These are phyloP conservation scores for Amanita fuliginea DNA, from an alignment of 768 basidiomycete species.

Conservation along the genomic window DNA sequence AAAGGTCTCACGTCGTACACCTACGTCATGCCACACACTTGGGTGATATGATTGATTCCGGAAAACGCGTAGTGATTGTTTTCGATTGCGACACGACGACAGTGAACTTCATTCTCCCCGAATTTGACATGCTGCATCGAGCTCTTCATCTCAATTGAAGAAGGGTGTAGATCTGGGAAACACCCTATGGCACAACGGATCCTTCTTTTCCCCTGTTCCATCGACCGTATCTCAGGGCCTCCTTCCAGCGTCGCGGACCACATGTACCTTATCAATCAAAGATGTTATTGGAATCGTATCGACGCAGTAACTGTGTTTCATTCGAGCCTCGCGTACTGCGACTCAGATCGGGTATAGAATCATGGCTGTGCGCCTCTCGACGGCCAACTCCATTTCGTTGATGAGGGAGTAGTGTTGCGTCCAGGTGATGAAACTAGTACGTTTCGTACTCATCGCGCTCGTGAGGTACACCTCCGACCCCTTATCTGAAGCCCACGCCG, in stretches of 20 bases:
- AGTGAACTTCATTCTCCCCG: conserved; percentile 43
- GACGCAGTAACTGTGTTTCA: conserved; percentile 24
- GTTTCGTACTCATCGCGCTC: no score
- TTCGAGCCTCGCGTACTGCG: no score
- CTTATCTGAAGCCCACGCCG: no score
- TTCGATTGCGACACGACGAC: conserved; percentile 33
- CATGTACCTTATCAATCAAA: conserved; percentile 46
- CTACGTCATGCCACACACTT: conserved; percentile 43
- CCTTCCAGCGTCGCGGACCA: conserved; percentile 37
- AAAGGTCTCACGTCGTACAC: conserved; percentile 32
- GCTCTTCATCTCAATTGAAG: neutral
- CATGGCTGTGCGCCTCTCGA: no score
- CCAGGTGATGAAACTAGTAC: no score
- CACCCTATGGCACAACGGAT: conserved; percentile 40
- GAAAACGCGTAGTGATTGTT: conserved; percentile 52
- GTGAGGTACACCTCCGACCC: no score
- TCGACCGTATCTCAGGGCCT: conserved; percentile 39
- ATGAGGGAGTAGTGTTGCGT: no score
- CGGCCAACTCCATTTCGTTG: no score
- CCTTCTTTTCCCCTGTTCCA: conserved; percentile 39
- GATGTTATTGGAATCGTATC: conserved; percentile 28
- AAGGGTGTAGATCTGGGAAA: conserved; percentile 40
- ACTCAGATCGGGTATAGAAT: no score
- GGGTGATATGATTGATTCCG: conserved; percentile 47
- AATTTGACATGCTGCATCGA: conserved; percentile 40